Conservation (phyloP, 2,329 filamentous ascomycete species). For the Aspergillus carbonarius region DNA sequence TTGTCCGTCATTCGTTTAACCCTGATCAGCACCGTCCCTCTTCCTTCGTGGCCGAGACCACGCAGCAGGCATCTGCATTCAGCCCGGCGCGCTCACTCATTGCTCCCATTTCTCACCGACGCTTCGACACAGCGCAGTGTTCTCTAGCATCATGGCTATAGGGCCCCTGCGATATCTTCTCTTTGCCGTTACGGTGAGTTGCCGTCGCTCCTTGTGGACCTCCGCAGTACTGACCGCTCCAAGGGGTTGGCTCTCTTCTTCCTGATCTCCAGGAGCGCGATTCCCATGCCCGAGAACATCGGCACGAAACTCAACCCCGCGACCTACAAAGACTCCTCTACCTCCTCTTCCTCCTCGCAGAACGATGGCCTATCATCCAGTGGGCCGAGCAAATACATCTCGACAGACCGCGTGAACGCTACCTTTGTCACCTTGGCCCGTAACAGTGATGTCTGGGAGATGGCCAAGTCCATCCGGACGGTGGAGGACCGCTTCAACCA, state of each 20-base stretch:
- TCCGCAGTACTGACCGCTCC: background rate
- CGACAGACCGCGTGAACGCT: slow-evolving; percentile 78
- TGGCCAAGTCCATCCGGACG: slow-evolving; percentile 90
- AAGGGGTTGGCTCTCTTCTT: slow-evolving; percentile 72
- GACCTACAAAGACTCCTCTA: slow-evolving; percentile 22
- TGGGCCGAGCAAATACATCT: slow-evolving; percentile 43
- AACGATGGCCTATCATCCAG: slow-evolving; percentile 25
- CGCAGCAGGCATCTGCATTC: slow-evolving; percentile 5
- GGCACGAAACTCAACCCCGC: slow-evolving; percentile 21
- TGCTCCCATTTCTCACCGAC: background rate
- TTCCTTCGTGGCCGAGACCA: background rate
- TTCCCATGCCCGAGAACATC: slow-evolving; percentile 36
- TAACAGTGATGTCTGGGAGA: slow-evolving; percentile 94
- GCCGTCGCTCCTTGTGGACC: too few relatives aligned
- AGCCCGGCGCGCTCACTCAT: background rate
- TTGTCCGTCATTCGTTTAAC: background rate
- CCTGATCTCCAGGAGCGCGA: slow-evolving; percentile 69
- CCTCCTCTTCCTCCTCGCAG: slow-evolving; percentile 15
- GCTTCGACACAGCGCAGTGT: slow-evolving; percentile 9
- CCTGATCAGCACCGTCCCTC: background rate
- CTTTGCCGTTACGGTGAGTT: slow-evolving; percentile 12
- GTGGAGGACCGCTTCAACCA: slow-evolving; percentile 98
- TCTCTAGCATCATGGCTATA: slow-evolving; percentile 16
- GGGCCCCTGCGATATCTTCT: slow-evolving; percentile 19
- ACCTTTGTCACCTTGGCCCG: slow-evolving; percentile 95